Base-by-base conservation (phyloP, 306 rosid genomes). In the Dalbergia cochinchinensis region DNA sequence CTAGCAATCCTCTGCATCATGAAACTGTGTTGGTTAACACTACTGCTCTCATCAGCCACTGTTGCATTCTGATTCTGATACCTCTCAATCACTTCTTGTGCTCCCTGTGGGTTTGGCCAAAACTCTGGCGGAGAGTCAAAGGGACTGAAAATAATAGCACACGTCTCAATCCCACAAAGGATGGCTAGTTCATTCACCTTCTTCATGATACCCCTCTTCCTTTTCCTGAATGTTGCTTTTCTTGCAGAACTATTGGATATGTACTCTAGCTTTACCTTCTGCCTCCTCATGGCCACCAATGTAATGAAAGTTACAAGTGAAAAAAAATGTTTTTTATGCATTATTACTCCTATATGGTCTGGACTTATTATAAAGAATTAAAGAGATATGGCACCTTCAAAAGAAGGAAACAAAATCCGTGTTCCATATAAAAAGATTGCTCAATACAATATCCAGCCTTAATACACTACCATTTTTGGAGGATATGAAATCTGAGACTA, bases 191-290 rank as follows among this genome's bases (percentile, higher is more conserved):
- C 98, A 3, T 41, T 65, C 45, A 87, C 78, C 81, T 87, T 91
- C 80, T 91, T 93, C 54, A 89, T 10, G 4, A 94, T 62, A 5
- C 97, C 92, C 74, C 65, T 91, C 88, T 87, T 88, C 81, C 92
- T 86, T 87, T 90, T 91, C 87, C 84, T 87, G 72, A 59, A 90
- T 0, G 92, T 88, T 3, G 89, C 83, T 69, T 91, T 93, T 51
- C 94, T 82, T 16, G 89, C 85, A 0, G 87, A 58, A 19, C 74
- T 84, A 14, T 83, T 84, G 0, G 71, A 5, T 45, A 88, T 83
- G 73, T 69, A 94, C 0, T 83, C 80, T 3, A 90, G 86, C 7
- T 84, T 87, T 69, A 86, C 90, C 81, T 86, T 91, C 80, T 79
- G 82, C 77, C 22, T 20, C 0, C 1, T 20, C 22, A 20, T 20